Conservation (phyloP, 78 protist species). For the Blattamonas nauphoetae region DNA sequence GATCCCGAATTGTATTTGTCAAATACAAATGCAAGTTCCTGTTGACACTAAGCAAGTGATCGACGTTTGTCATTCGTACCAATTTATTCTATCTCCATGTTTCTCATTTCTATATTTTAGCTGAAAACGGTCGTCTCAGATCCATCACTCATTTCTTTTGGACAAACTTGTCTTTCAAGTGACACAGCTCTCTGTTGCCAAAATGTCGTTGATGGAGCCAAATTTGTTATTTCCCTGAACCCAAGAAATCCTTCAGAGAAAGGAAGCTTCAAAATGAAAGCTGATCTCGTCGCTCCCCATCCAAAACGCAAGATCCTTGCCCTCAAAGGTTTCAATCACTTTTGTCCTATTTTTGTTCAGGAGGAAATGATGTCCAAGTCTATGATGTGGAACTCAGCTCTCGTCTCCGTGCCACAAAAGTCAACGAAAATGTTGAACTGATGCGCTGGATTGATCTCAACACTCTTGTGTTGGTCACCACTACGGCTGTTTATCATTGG, state of each 20-base stretch:
- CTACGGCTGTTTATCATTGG: slow-evolving; percentile 93
- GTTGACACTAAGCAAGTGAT: neutral
- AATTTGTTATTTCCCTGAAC: neutral
- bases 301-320: slow-evolving; percentile 85
- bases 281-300: slow-evolving; percentile 92
- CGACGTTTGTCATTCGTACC: neutral
- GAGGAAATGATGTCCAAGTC: slow-evolving; percentile 74
- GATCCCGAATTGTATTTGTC: too few relatives aligned
- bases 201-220: neutral
- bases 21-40: neutral
- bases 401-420: slow-evolving; percentile 60
- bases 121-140: neutral
- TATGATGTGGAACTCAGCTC: slow-evolving; percentile 77
- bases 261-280: slow-evolving; percentile 63
- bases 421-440: slow-evolving; percentile 71
- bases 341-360: slow-evolving; percentile 10
- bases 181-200: neutral
- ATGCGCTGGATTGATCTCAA: slow-evolving; percentile 85
- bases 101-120: too few relatives aligned
- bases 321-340: slow-evolving; percentile 54
- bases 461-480: slow-evolving; percentile 85
- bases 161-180: neutral
- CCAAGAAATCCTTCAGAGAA: slow-evolving; percentile 43
- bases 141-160: neutral
- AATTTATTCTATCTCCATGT: too few relatives aligned